Evolutionary conservation across 768 basidiomycete species (phyloP), one percentile per base, ranked within the genome.

Genomic region (Xerocomellus chrysenteron): DNA sequence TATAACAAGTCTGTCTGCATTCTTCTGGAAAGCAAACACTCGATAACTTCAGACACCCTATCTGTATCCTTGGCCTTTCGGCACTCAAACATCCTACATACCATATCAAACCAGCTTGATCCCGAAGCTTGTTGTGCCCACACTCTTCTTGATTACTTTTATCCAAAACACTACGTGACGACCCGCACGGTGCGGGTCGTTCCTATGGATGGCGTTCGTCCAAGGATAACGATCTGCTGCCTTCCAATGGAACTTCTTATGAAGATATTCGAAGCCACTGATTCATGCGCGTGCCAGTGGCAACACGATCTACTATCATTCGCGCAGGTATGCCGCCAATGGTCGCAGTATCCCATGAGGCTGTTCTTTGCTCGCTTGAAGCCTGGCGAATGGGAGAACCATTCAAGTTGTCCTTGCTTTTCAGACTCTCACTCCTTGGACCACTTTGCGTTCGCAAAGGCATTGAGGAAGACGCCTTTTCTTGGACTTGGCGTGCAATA

Each of bases 271-370:
- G 41, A 49, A 5, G 21, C 3, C 13, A 6, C 5, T 19, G n/a
- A 47, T 19, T n/a, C 28, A 26, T 37, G 36, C 42, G 2, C 16
- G 2, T 59, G 2, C 28, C 28, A 28, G 28, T 61, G 57, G 54
- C 37, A 60, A 39, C 13, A 32, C 1, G 42, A 60, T 41, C 42
- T 60, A 3, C 17, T 60, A 2, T 55, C 50, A 5, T 51, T 44
- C 40, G 50, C 57, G 16, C 57, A 59, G 39, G 60, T 55, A 2
- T 61, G 46, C 26, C 46, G 53, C 26, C 17, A 40, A 19, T 61
- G 60, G 59, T 60, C 45, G 6, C 21, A 8, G 1, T 47, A 41
- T 26, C 8, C 44, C 16, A 35, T 60, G 41, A 30, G 7, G 13
- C 8, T 59, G 9, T 24, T 61, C 9, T 50, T 32, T 13, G 16